Evolutionary conservation across 495 filamentous ascomycete species (phyloP).

Genomic region (Penicillium nucicola): DNA sequence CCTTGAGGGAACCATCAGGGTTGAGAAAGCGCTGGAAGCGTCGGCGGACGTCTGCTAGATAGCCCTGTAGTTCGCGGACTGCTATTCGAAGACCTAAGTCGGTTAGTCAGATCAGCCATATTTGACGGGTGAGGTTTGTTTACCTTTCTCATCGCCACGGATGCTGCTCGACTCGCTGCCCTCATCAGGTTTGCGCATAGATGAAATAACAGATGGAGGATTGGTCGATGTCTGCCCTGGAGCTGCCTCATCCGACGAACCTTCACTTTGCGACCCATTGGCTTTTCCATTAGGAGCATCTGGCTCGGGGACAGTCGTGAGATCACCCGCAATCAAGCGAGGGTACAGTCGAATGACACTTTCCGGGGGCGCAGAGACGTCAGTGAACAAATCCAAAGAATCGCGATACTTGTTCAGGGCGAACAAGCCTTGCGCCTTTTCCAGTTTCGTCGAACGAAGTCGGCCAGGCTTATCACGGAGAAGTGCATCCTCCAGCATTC

Average conservation of each 20-base stretch:
- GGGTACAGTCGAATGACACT: slow-evolving; percentile 86
- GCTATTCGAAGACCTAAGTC: slow-evolving; percentile 73
- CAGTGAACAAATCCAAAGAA: slow-evolving; percentile 87
- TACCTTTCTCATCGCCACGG: slow-evolving; percentile 29
- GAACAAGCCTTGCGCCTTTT: slow-evolving; percentile 86
- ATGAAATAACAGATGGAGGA: slow-evolving; percentile 61
- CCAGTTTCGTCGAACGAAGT: slow-evolving; percentile 78
- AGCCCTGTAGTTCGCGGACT: slow-evolving; percentile 76
- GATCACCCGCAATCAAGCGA: slow-evolving; percentile 74
- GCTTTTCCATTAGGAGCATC: slow-evolving; percentile 44
- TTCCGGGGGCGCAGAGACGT: slow-evolving; percentile 84
- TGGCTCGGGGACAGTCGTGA: slow-evolving; percentile 56
- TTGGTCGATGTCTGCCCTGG: slow-evolving; percentile 21
- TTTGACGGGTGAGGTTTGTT: neutral
- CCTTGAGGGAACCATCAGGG: slow-evolving; percentile 68
- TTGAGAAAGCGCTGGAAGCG: slow-evolving; percentile 80
- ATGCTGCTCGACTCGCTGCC: slow-evolving; percentile 47
- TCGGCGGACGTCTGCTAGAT: slow-evolving; percentile 78
- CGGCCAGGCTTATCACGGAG: slow-evolving; percentile 78
- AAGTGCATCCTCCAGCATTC: slow-evolving; percentile 88
- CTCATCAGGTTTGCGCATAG: slow-evolving; percentile 37
- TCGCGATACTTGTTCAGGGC: slow-evolving; percentile 77
- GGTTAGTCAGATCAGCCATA: slow-evolving; percentile 40
- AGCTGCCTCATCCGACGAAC: slow-evolving; percentile 18
- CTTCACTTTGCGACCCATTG: slow-evolving; percentile 27